Percentiles rank a stretch among this genome's conserved stretches.
phyloP scores from a whole-genome alignment of 306 rosid genomes.

The Prunus fruticosa region DNA sequence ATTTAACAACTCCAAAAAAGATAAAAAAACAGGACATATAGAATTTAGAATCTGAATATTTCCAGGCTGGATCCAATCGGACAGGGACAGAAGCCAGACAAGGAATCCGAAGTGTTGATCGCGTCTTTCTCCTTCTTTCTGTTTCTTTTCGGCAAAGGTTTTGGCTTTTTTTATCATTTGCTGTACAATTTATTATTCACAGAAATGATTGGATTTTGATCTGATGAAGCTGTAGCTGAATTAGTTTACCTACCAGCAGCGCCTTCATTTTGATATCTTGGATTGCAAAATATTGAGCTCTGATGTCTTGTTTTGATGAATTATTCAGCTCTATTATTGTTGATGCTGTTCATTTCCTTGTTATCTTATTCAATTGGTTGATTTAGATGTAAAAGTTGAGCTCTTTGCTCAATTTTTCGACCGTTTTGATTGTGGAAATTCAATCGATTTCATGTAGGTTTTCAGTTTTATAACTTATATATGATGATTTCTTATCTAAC shows the following conservation, averaged over 20 bases:
- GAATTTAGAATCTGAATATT: conserved; percentile 15
- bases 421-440: neutral
- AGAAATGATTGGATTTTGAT: conserved; percentile 6
- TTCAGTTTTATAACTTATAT: neutral
- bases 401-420: neutral
- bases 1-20: neutral
- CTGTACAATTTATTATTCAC: neutral
- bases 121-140: neutral
- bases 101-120: neutral
- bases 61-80: neutral
- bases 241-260: neutral
- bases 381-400: conserved; percentile 2
- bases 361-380: neutral
- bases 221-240: neutral
- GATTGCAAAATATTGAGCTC: conserved; percentile 2
- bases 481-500: neutral
- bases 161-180: neutral
- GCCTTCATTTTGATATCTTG: neutral
- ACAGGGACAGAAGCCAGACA: conserved; percentile 5
- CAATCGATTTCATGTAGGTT: neutral
- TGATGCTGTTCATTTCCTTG: neutral
- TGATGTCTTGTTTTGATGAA: neutral
- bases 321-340: neutral
- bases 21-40: neutral
- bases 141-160: conserved; percentile 5